Evolutionary conservation across 306 rosid genomes (phyloP).

Genomic region (Abrus precatorius): DNA sequence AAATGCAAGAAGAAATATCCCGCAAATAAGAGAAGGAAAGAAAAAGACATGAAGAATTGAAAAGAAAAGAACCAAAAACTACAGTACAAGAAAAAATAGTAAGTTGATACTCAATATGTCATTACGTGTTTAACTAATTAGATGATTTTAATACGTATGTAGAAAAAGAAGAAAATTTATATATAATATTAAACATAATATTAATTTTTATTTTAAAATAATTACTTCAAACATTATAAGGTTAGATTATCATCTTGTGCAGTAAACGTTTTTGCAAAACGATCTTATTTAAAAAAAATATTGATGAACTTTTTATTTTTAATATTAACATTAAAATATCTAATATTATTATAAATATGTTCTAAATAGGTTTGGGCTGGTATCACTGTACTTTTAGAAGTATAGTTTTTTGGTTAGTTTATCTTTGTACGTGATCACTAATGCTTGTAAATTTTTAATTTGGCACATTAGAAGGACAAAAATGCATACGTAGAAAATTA

Average conservation of each 20-base stretch:
- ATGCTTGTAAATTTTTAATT: not conserved
- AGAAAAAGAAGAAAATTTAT: too few relatives aligned
- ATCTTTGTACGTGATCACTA: not conserved
- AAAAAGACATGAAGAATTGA: conserved; percentile 3
- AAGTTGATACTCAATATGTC: not conserved
- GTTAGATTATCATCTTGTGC: not conserved
- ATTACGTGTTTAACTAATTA: too few relatives aligned
- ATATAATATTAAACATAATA: too few relatives aligned
- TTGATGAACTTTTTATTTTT: too few relatives aligned
- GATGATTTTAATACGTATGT: too few relatives aligned
- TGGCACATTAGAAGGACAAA: not conserved
- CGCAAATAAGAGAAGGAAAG: conserved; percentile 38
- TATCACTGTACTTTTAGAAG: not conserved
- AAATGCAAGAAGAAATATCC: conserved; percentile 8
- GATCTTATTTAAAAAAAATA: not conserved
- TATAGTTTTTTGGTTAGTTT: not conserved
- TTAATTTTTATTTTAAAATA: not conserved
- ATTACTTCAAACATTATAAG: not conserved
- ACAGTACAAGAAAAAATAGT: not conserved
- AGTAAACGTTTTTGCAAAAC: not conserved
- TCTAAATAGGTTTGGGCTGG: too few relatives aligned
- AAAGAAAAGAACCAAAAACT: conserved; percentile 31
- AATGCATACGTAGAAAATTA: too few relatives aligned
- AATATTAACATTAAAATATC: too few relatives aligned
- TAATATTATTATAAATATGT: too few relatives aligned